These are phyloP conservation scores for Elaeis oleifera DNA, from an alignment of 202 grass and related monocot species.

Conservation along the genomic window DNA sequence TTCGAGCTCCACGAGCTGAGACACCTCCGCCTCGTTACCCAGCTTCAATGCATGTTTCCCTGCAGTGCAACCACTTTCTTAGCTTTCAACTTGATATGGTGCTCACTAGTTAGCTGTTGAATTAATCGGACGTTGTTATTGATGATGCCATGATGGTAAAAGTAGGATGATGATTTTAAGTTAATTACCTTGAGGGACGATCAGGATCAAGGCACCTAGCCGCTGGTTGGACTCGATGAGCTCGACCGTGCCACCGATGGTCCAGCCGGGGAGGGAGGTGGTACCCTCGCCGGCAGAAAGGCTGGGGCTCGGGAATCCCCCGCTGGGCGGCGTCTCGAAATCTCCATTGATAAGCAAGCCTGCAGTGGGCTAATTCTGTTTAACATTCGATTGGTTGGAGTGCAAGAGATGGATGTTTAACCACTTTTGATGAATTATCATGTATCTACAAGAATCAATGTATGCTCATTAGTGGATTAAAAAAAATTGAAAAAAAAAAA, in stretches of 20 bases:
- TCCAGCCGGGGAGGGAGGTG: constrained; percentile 71
- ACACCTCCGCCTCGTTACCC: constrained; percentile 78
- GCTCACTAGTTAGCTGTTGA: too few species aligned
- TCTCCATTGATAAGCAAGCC: constrained; percentile 85
- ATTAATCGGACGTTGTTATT: too few species aligned
- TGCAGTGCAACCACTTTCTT: constrained; percentile 1
- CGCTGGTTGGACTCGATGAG: constrained; percentile 74
- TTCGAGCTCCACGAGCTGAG: constrained; percentile 62
- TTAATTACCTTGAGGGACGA: constrained; percentile 78
- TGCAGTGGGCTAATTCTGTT: constrained; percentile 17
- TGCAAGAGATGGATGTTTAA: too few species aligned
- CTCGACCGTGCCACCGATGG: constrained; percentile 81
- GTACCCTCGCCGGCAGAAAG: constrained; percentile 50
- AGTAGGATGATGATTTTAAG: too few species aligned
- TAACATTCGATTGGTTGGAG: too few species aligned
- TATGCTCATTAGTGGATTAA: too few species aligned
- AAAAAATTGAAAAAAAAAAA: too few species aligned
- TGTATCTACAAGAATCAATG: too few species aligned
- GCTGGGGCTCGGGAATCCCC: constrained; percentile 57
- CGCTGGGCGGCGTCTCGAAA: constrained; percentile 56
- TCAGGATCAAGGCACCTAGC: constrained; percentile 96
- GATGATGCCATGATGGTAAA: too few species aligned
- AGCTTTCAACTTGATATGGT: too few species aligned
- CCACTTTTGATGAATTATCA: too few species aligned
- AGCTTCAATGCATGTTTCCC: constrained; percentile 72